These are phyloP conservation scores for Avena insularis DNA, from an alignment of 176 grass and related monocot genomes.

Conservation along the genomic window DNA sequence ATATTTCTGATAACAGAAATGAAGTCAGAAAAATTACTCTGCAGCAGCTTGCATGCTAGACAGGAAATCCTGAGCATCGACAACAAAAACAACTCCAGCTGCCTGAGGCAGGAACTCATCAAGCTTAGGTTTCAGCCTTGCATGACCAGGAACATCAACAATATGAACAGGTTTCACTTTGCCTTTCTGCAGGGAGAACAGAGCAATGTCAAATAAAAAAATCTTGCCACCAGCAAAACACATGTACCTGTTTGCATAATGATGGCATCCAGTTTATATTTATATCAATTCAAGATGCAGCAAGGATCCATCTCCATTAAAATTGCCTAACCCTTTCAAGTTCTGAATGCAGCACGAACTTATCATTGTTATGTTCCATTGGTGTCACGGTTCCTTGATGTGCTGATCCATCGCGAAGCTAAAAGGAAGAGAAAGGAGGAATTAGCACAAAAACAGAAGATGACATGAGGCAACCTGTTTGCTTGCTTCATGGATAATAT, in stretches of 20 bases:
- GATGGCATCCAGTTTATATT: not conserved
- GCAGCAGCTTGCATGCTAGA: slow-evolving; percentile 81
- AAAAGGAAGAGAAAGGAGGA: slow-evolving; percentile 25
- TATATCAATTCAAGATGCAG: slow-evolving; percentile 19
- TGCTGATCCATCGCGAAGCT: slow-evolving; percentile 95
- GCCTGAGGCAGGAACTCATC: slow-evolving; percentile 81
- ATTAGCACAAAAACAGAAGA: slow-evolving; percentile 24
- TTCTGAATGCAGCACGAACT: slow-evolving; percentile 83
- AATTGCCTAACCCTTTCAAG: slow-evolving; percentile 60
- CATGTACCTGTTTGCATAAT: slow-evolving; percentile 6
- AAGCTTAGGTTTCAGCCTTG: slow-evolving; percentile 87
- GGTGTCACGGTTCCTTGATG: slow-evolving; percentile 94
- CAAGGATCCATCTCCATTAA: not conserved
- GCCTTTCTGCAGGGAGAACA: slow-evolving; percentile 58
- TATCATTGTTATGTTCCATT: slow-evolving; percentile 91
- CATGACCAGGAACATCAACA: slow-evolving; percentile 97
- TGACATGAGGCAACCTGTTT: not conserved
- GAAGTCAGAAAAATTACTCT: slow-evolving; percentile 65
- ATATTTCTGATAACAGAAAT: not conserved
- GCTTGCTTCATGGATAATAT: slow-evolving; percentile 1
- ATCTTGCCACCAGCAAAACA: not conserved
- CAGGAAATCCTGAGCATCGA: slow-evolving; percentile 91
- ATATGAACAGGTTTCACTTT: slow-evolving; percentile 83
- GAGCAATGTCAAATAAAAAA: not conserved
- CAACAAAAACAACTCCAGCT: slow-evolving; percentile 80